Percentiles rank a stretch among this genome's conserved stretches.
These are phyloP conservation scores for Fusarium brevicatenulatum DNA, from an alignment of 2,329 filamentous ascomycete species.

Conservation along the genomic window DNA sequence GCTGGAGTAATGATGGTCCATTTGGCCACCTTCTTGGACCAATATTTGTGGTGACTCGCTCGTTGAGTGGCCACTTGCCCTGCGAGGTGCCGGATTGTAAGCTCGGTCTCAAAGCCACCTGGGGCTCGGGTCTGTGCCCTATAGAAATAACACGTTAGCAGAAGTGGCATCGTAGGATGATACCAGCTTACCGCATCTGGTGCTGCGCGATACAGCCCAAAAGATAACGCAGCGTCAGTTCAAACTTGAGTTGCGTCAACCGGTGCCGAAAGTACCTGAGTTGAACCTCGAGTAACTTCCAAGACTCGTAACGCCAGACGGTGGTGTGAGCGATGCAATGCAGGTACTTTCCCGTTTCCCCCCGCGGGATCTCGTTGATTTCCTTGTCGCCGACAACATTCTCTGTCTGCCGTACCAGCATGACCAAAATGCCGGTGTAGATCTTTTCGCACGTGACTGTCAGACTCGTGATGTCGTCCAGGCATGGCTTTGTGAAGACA, in stretches of 20 bases:
- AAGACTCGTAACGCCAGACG: accelerated
- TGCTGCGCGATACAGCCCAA: not conserved
- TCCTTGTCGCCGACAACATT: accelerated
- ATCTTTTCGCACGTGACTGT: not conserved
- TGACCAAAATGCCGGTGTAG: not conserved
- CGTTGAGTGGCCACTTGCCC: accelerated
- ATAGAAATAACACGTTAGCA: not conserved
- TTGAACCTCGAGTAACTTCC: accelerated
- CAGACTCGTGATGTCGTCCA: accelerated
- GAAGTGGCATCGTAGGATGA: not conserved
- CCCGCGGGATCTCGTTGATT: not conserved
- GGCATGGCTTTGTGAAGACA: not conserved
- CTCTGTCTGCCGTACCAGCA: not conserved
- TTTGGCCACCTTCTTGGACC: not conserved
- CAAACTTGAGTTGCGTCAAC: not conserved
- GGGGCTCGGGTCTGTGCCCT: accelerated
- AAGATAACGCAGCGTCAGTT: not conserved
- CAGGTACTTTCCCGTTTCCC: not conserved
- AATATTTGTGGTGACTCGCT: not conserved
- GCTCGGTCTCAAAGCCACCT: not conserved
- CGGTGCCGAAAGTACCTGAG: not conserved
- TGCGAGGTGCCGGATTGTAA: accelerated
- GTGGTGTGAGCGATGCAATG: not conserved
- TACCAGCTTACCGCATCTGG: not conserved
- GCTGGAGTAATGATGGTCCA: accelerated